Base-by-base conservation (phyloP, 2,329 filamentous ascomycete species). In the Botrytis hyacinthi region DNA sequence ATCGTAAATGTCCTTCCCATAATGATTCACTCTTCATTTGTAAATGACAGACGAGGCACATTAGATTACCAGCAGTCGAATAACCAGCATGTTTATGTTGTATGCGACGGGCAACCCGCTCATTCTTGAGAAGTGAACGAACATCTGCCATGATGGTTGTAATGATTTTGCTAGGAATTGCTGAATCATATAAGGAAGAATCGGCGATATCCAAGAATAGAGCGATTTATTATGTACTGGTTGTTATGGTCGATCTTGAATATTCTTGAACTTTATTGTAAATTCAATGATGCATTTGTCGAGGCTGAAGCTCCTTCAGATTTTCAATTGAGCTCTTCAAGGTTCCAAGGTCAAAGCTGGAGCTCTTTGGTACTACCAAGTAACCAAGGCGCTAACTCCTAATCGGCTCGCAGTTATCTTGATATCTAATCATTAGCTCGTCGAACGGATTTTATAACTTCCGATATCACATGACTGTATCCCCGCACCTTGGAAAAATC, bases 111-210 rank as follows among this genome's bases (percentile, higher is more conserved):
- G 91, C 88, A 73, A 90, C 89, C 77, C 93, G 90, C 82, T 95
- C 92, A 79, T 91, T 91, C 78, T 93, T 92, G 73, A 97, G 87
- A 67, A 97, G 88, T 51, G 92, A 89, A 78, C 94, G 91, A 40
- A 93, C 91, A 82, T 97, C 93, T 77, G 93, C 87, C 92, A 96
- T 95, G 42, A 26, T 60, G 59, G 22, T 37, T 67, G 10, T 48
- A 29, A 20, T 32, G 66, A 32, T 57, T 16, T 32, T 20, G 16
- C 3, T 32, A 6, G 7, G 5, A 35, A 29, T 57, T 26, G 10
- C 20, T 12, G 4, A 16, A 26, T 8, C 40, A 32, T 44, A 1
- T 32, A 12, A 29, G 18, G 61, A 46, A 20, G 18, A 46, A 35
- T 18, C n/a, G 54, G 35, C 22, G 32, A 22, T 62, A 61, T 60